Base-by-base conservation (phyloP, 176 grass and related monocot species). In the Puccinellia tenuiflora region DNA sequence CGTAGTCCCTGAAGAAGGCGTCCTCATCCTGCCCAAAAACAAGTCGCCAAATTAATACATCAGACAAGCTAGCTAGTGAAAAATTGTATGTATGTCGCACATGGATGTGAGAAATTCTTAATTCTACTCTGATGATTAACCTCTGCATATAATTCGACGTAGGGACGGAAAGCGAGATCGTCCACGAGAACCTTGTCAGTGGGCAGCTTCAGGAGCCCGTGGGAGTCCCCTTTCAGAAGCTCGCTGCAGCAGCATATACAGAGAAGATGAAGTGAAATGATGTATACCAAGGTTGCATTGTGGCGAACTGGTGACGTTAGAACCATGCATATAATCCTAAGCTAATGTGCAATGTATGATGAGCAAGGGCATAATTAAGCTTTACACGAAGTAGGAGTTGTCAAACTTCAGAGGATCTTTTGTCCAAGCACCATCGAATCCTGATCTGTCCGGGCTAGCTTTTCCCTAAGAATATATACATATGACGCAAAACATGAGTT, bases 371-470 rank as follows among this genome's bases (percentile, higher is more conserved):
- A 35, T 24, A 5, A 53, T 20, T 37, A 42, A 20, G 34, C 71
- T 87, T 90, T n/a, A 90, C 85, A 54, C 3, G 30, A 87, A 92
- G 53, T 92, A 92, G 6, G 81, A 85, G 74, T 92, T 85, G 73
- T 92, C 87, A 13, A 92, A 92, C 50, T 85, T 90, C 12, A 92
- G 73, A 69, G 88, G 91, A 71, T 93, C 91, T 59, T 70, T 85
- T 28, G 91, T 93, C 91, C 91, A 90, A 7, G 88, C 40, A 13
- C 88, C 85, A 39, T 90, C 73, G 55, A 90, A 90, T 72, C 88
- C 91, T 10, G 91, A 76, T 67, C 88, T 87, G 1, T 93, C 88
- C n/a, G 18, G 81, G 76, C 65, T 88, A 39, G 81, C 91, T 37
- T 14, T 87, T 3, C 91, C 91, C n/a, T n/a, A n/a, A n/a, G n/a